Conservation (phyloP, 495 filamentous ascomycete species). For the Podospora australis region DNA sequence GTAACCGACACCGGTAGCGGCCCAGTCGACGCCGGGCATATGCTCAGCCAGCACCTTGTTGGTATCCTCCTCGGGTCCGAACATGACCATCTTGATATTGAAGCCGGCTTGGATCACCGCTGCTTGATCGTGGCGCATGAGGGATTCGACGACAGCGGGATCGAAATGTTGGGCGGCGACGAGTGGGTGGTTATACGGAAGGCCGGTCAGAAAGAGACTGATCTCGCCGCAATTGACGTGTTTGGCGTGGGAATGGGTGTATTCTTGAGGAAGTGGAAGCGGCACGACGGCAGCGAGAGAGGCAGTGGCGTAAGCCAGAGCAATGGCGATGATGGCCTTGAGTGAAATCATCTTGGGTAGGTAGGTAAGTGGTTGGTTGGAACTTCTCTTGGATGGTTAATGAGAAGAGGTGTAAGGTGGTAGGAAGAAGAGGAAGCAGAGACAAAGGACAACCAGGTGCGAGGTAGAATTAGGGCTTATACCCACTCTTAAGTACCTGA, state of each 20-base stretch:
- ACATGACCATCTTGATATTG: background rate
- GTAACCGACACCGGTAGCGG: background rate
- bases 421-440: no score
- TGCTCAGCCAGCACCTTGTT: background rate
- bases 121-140: background rate
- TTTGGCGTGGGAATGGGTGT: background rate
- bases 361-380: no score
- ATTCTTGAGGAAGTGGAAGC: no score
- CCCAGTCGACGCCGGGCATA: background rate
- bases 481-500: no score
- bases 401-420: no score
- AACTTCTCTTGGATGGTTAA: no score
- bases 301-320: no score
- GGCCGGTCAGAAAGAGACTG: background rate
- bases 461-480: no score
- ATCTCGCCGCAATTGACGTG: background rate
- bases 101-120: background rate
- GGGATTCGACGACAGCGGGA: background rate
- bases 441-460: no score
- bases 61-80: background rate
- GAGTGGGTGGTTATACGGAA: background rate
- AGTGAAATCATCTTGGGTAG: no score
- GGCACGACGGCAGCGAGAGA: no score
- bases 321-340: no score
- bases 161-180: background rate